Base-by-base conservation (phyloP, 2,329 filamentous ascomycete genomes). In the Cladosporium sp. region DNA sequence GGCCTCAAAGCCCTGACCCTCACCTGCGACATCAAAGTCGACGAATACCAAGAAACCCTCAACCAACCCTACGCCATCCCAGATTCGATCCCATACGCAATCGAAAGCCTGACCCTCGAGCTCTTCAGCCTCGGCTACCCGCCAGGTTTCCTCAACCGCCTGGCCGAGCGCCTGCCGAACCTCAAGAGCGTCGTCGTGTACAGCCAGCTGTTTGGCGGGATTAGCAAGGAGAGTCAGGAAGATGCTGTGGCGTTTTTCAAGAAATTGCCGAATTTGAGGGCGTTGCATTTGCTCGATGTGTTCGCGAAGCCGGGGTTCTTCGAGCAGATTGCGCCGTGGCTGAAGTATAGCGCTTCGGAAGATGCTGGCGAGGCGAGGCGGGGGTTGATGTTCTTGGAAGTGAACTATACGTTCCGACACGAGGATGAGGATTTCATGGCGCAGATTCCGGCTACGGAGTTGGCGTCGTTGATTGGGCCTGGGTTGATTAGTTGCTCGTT, bases 121-220 rank as follows among this genome's bases (percentile, higher is more conserved):
- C 76, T 82, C 30, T 84, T 84, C 76, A 77, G 76, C 14, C 73
- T 83, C 6, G 82, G 82, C 36, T 84, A 82, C 69, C 80, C 76
- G 8, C 75, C 77, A 0, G 77, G 76, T 13, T 84, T 82, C 70
- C 74, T 83, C 16, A 75, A 71, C 10, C 70, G 73, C 1, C 71
- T 84, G 5, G 77, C 78, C 6, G 71, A 75, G n/a, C 69, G 74
- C 3, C 69, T 83, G 1, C 77, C 78, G 3, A 78, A 79, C 18
- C 67, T 83, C 28, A 79, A 78, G 66, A 76, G 73, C 53, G 67
- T 84, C 23, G 81, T 82, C 0, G 68, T 83, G 1, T 83, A 82
- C 69, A 78, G 75, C 48, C 81, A 83, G 67, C 72, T 83, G 1
- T 76, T 84, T 32, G 79, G 77, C 18, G 81, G 82, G 6, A 78